These are phyloP conservation scores for Ophiosphaerella korrae DNA, from an alignment of 2,329 filamentous ascomycete species.

Conservation along the genomic window DNA sequence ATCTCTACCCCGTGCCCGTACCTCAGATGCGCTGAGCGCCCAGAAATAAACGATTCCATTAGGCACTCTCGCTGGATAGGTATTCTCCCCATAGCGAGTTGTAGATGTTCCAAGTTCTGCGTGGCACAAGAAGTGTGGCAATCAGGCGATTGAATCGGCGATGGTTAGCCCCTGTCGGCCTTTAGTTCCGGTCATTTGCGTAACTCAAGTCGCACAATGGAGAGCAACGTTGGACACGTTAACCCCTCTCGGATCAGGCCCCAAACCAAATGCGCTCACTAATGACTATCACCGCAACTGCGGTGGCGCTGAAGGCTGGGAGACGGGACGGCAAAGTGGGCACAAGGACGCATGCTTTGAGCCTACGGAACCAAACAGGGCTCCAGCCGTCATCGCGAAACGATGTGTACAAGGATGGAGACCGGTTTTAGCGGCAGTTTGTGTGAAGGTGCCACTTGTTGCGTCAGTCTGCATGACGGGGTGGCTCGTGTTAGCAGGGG, in stretches of 20 bases:
- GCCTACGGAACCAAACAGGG: constrained; percentile 2
- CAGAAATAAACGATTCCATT: too few relatives aligned
- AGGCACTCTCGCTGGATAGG: too few relatives aligned
- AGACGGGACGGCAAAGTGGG: constrained; percentile 4
- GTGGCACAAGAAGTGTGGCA: not conserved
- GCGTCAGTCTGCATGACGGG: constrained; percentile 45
- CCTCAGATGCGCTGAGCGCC: too few relatives aligned
- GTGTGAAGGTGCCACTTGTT: constrained; percentile 37
- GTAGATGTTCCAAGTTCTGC: too few relatives aligned
- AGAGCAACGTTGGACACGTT: constrained; percentile 8
- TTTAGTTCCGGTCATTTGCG: not conserved
- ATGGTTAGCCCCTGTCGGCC: not conserved
- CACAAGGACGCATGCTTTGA: not conserved
- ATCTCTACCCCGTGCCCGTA: too few relatives aligned
- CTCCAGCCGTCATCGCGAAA: constrained; percentile 6
- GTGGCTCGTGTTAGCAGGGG: constrained; percentile 44
- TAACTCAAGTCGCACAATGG: not conserved
- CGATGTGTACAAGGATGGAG: constrained; percentile 31
- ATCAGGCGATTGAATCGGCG: not conserved
- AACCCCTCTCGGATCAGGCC: constrained; percentile 6
- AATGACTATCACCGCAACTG: constrained; percentile 4
- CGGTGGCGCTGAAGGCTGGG: not conserved
- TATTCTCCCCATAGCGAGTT: too few relatives aligned
- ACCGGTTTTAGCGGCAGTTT: constrained; percentile 37
- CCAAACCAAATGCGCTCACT: not conserved